Conservation (phyloP, 1,284 basidiomycete genomes). For the Ustilago cynodontis region DNA sequence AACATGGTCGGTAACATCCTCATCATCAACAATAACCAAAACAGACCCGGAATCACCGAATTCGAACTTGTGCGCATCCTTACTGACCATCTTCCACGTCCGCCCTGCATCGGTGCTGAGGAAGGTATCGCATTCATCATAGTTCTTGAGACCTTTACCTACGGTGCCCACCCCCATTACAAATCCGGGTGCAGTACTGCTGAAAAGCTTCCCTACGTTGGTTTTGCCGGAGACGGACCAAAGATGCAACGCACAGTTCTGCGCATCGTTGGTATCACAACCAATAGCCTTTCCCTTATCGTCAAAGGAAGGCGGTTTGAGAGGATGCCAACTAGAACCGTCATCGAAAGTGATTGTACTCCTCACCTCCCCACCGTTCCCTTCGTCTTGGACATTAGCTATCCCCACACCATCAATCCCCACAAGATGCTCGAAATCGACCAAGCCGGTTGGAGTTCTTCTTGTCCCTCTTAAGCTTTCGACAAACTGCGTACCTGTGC, state of each 20-base stretch:
- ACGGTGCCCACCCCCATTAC: constrained; percentile 95
- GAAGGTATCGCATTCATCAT: constrained; percentile 93
- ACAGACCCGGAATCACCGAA: constrained; percentile 91
- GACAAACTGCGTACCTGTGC: constrained; percentile 94
- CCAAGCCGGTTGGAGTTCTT: constrained; percentile 85
- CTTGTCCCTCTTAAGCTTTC: constrained; percentile 90
- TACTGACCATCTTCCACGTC: constrained; percentile 83
- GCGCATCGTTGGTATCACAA: constrained; percentile 76
- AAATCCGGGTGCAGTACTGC: constrained; percentile 90
- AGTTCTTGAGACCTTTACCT: constrained; percentile 79
- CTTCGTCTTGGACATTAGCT: constrained; percentile 82
- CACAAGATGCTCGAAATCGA: constrained; percentile 91
- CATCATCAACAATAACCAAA: constrained; percentile 87
- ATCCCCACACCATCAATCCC: constrained; percentile 94
- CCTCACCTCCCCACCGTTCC: constrained; percentile 76
- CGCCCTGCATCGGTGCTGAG: constrained; percentile 89
- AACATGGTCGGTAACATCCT: constrained; percentile 80
- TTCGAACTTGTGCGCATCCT: constrained; percentile 90
- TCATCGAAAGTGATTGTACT: constrained; percentile 92
- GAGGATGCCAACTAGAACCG: constrained; percentile 82
- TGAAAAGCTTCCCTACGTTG: constrained; percentile 93
- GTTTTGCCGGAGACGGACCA: constrained; percentile 91
- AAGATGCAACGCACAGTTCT: constrained; percentile 85
- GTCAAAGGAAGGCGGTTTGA: constrained; percentile 78
- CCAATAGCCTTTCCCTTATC: constrained; percentile 76